Base-by-base conservation (phyloP, 2,329 filamentous ascomycete genomes). In the Hymenoscyphus repandus region DNA sequence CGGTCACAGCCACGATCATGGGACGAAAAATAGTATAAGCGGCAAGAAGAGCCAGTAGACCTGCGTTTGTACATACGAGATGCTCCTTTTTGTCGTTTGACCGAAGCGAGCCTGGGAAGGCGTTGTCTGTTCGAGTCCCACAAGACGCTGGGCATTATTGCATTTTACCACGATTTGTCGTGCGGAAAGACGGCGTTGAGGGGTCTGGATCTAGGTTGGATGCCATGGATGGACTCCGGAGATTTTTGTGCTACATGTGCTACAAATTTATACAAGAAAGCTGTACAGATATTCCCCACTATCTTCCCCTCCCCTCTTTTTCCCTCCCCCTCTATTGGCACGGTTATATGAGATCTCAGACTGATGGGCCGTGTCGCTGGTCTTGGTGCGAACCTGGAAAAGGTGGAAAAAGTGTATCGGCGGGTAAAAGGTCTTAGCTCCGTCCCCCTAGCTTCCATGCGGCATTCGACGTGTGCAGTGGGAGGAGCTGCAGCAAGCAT, bases 1-100 rank as follows among this genome's bases (percentile, higher is more conserved):
- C 46, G 56, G 62, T 15, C 57, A 68, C 49, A 72, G 77, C 40
- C 55, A 64, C 52, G 45, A 47, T 27, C 51, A 55, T 22, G 18
- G 64, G 71, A 57, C 65, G 60, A 51, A 61, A 64, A 50, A 56
- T 46, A 51, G 47, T 7, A 54, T 62, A 50, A 53, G 52, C 31
- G 42, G 22, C 17, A 64, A 65, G 53, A 65, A 65, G 49, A 54
- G 20, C 9, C 58, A 58, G 59, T 64, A 63, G 55, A 59, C 34
- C 30, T 20, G 38, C 10, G 43, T 45, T 34, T 58, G 47, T 55
- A 49, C 30, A 60, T 51, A 53, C 42, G 27, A 51, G 44, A 52
- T 47, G 32, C 49, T 53, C 41, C n/a, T 27, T 32, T 12, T 32
- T 41, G 43, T 36, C 32, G 22, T 27, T 39, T 45, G 12, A 33